Evolutionary conservation across 257 asterid genomes (phyloP), one percentile per base, ranked within the genome.

Genomic region (Agastache rugosa): DNA sequence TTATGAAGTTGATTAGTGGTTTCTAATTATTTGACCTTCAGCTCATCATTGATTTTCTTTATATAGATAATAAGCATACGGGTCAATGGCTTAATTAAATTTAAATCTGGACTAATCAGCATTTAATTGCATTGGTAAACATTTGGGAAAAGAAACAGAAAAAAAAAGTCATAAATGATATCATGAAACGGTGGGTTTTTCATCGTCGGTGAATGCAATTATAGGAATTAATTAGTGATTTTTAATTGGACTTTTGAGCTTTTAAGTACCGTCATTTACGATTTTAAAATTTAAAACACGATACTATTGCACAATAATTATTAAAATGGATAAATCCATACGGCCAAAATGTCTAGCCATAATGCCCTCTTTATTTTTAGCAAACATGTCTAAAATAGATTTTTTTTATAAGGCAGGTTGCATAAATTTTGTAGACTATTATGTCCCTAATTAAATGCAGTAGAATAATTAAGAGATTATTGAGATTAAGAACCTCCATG

Each of bases 11-110:
- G 14, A 29, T 66, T 74, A 34, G 17, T 25, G 50, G 69, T 75
- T 14, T 67, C 6, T 12, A 67, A 47, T 64, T 75, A 56, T 42
- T 75, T 66, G 63, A 69, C 64, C 42, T 45, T 58, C 69, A 15
- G 56, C 69, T 59, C 51, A 39, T 67, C 11, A 31, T 47, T 67
- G 15, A 42, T 6, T 53, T 41, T 73, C 45, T 34, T 37, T 39
- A 37, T 56, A 71, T 56, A 22, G 42, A 54, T 23, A 25, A 54
- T 23, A 25, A 29, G 5, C 35, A 19, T 53, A 37, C 3, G 45
- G 62, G 63, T 73, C 77, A 63, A 37, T 41, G 31, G 41, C 14
- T 29, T 2, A 34, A 20, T 29, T 35, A 15, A 16, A 16, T 16
- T 53, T 39, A 23, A 25, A 54, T n/a, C 55, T n/a, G 23, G 23